A percentile compares a stretch with the other conserved stretches of the same genome.
These are phyloP conservation scores for Glycine soja DNA, from an alignment of 306 rosid genomes.

Conservation along the genomic window DNA sequence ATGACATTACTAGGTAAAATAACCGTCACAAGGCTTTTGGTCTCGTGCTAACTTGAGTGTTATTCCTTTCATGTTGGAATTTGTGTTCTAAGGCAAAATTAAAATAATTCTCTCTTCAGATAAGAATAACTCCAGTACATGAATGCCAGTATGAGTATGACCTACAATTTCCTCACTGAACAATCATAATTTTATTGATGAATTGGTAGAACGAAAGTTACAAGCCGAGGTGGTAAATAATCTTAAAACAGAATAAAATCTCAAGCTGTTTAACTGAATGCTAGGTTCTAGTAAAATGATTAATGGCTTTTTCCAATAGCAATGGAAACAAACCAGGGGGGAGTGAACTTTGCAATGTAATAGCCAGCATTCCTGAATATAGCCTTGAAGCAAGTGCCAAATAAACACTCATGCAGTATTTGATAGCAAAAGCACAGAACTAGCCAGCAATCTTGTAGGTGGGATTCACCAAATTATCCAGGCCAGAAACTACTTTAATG, in stretches of 20 bases:
- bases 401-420: conserved; percentile 19
- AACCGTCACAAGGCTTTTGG: background rate
- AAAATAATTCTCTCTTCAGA: conserved; percentile 1
- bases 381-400: conserved; percentile 37
- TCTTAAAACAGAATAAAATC: conserved; percentile 27
- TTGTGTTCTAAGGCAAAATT: background rate
- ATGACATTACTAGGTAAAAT: background rate
- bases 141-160: background rate
- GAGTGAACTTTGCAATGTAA: conserved; percentile 32
- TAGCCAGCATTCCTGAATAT: conserved; percentile 32
- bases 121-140: conserved; percentile 21
- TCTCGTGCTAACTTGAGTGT: background rate
- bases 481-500: conserved; percentile 83
- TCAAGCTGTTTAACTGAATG: conserved; percentile 42
- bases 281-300: conserved; percentile 38
- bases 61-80: background rate
- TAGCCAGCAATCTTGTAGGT: conserved; percentile 95
- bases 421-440: conserved; percentile 36
- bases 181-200: conserved; percentile 42
- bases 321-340: conserved; percentile 38
- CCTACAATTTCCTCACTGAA: conserved; percentile 34
- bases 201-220: conserved; percentile 45
- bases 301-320: conserved; percentile 7
- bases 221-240: conserved; percentile 31
- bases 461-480: conserved; percentile 88